Base-by-base conservation (phyloP, 805 yeast genomes). In the Ogataea haglerorum region DNA sequence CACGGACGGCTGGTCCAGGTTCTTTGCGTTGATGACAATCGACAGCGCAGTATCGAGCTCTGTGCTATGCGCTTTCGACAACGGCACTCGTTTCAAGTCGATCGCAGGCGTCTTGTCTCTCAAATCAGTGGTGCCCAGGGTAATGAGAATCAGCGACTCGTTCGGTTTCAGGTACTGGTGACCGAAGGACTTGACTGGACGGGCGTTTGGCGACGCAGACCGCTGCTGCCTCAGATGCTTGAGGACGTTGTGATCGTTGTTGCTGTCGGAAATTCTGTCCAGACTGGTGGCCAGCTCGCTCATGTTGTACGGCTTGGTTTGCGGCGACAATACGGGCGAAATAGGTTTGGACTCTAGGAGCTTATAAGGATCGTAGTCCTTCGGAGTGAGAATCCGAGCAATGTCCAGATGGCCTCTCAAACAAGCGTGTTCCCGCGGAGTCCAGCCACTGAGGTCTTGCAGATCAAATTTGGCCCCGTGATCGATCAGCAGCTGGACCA, bases 381-480 rank as follows among this genome's bases (percentile, higher is more conserved):
- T 42, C 1, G 85, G 85, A 22, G 70, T 70, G 40, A 91, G 65
- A 54, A 77, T 52, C 38, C 77, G 77, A 1, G 93, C 82, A 26
- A 87, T 75, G 2, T 68, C 72, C 43, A 90, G 65, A 59, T 89
- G 95, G 5, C 98, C 98, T 52, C 97, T 73, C 33, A 91, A 68
- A 35, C 87, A 82, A 0, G 97, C 96, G 61, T 91, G 98, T 56
- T 91, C 98, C 80, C 88, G 80, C n/a, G 98, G 96, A 14, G 88
- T 78, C 98, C 98, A 91, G 0, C 97, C 97, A 38, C 93, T 82
- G 33, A 78, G 82, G 64, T 91, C 98, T 13, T 75, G 70, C 19
- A 69, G 63, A 31, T 75, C 73, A 43, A 66, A 75, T 6, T 69
- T 65, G 5, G 88, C 84, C 15, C 78, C 79, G 30, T 70, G 56